Conservation (phyloP, 257 asterid genomes). For the Parsonsia alboflavescens region DNA sequence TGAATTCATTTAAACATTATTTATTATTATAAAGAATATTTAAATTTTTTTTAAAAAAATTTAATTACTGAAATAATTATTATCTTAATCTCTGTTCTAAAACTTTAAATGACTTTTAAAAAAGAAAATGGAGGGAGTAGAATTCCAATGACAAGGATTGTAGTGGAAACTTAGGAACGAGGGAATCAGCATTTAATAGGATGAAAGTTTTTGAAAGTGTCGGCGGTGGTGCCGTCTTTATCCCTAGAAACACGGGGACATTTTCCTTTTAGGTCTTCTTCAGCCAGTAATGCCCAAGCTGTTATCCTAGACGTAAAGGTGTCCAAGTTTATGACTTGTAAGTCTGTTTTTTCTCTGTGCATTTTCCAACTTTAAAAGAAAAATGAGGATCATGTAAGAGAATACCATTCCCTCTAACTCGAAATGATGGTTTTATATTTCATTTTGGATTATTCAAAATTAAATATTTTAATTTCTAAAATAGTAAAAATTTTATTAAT, state of each 20-base stretch:
- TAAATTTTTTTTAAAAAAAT: too few species aligned
- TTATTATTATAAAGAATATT: too few species aligned
- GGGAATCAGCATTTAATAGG: background rate
- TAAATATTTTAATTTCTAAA: too few species aligned
- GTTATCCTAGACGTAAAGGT: background rate
- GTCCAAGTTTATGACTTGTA: background rate
- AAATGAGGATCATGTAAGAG: conserved; percentile 13
- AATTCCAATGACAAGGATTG: background rate
- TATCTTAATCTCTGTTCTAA: too few species aligned
- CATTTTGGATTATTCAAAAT: too few species aligned
- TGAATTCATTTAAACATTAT: too few species aligned
- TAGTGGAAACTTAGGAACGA: background rate
- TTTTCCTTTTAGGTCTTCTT: background rate
- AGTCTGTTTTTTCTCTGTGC: background rate
- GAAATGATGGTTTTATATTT: too few species aligned
- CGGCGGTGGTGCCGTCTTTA: conserved; percentile 8
- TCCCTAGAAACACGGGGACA: conserved; percentile 11
- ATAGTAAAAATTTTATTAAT: too few species aligned
- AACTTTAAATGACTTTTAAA: too few species aligned
- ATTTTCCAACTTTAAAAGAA: conserved; percentile 2
- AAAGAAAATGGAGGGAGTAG: too few species aligned
- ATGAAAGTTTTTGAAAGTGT: background rate
- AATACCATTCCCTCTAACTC: conserved; percentile 2
- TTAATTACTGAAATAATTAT: too few species aligned
- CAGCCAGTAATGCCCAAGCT: conserved; percentile 6